Evolutionary conservation across 2,329 filamentous ascomycete species (phyloP).

Genomic region (Verticillium nubilum): DNA sequence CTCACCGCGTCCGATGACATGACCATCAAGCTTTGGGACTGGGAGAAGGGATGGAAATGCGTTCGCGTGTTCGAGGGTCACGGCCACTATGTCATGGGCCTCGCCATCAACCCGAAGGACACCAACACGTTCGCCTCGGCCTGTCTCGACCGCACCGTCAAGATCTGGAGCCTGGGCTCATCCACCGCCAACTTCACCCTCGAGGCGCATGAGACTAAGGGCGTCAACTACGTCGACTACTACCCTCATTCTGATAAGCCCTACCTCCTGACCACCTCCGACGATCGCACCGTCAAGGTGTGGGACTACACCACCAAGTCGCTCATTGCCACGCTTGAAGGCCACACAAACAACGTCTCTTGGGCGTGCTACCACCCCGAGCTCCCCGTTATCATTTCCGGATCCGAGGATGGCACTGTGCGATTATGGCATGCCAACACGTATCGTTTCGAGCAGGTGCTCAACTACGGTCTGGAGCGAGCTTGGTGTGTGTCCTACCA

Average conservation of each 20-base stretch:
- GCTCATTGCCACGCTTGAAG: constrained; percentile 91
- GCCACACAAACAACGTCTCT: constrained; percentile 95
- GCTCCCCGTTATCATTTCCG: constrained; percentile 93
- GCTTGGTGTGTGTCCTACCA: constrained; percentile 98
- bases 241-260: constrained; percentile 69
- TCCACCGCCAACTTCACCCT: constrained; percentile 94
- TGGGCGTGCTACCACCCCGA: constrained; percentile 98
- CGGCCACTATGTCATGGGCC: constrained; percentile 92
- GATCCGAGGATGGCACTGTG: constrained; percentile 94
- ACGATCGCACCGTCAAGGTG: constrained; percentile 78
- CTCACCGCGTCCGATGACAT: constrained; percentile 96
- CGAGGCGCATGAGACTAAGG: constrained; percentile 94
- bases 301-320: constrained; percentile 99
- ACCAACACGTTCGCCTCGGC: constrained; percentile 89
- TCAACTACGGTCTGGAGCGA: constrained; percentile 92
- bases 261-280: constrained; percentile 92
- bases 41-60: constrained; percentile 98
- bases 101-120: constrained; percentile 96
- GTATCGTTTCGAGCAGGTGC: constrained; percentile 88
- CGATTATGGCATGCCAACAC: constrained; percentile 99
- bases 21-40: constrained; percentile 98
- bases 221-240: constrained; percentile 96
- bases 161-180: constrained; percentile 95
- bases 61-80: constrained; percentile 96
- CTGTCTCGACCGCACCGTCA: constrained; percentile 92